Evolutionary conservation across 228 moss, liverwort and hornwort genomes (phyloP).

Genomic region (Sphagnum fallax): DNA sequence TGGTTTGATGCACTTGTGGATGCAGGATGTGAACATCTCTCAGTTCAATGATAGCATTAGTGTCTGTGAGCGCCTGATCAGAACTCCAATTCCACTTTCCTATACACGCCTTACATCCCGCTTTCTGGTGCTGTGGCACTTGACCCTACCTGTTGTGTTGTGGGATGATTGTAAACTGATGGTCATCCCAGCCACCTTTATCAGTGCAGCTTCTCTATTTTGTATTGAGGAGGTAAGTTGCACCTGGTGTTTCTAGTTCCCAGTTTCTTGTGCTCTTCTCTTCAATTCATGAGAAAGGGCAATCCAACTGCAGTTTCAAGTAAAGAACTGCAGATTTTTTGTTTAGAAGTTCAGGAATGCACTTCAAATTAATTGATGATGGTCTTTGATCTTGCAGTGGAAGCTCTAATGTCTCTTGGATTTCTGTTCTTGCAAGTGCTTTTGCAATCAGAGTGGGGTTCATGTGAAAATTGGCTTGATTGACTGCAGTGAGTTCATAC

Average conservation of each 20-base stretch:
- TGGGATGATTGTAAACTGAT: constrained; percentile 94
- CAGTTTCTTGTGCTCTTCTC: not conserved
- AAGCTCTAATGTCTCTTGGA: too few species aligned
- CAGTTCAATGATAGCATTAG: constrained; percentile 80
- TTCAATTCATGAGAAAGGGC: not conserved
- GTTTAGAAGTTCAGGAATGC: too few species aligned
- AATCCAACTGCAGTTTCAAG: not conserved
- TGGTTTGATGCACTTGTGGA: not conserved
- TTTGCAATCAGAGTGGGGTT: too few species aligned
- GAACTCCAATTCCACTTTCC: constrained; percentile 81
- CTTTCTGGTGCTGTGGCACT: constrained; percentile 83
- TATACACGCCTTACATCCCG: constrained; percentile 90
- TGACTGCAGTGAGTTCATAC: too few species aligned
- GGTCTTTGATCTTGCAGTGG: too few species aligned
- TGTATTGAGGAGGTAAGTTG: constrained; percentile 86
- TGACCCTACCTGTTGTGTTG: constrained; percentile 67
- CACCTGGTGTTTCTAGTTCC: not conserved
- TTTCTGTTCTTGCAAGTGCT: too few species aligned
- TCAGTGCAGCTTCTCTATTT: constrained; percentile 85
- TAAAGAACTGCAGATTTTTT: too few species aligned
- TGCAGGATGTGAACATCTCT: constrained; percentile 64
- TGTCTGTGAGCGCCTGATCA: constrained; percentile 81
- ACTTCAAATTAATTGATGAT: too few species aligned
- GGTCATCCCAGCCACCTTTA: constrained; percentile 81
- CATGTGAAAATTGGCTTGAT: too few species aligned